phyloP scores from a whole-genome alignment of 2,329 filamentous ascomycete species.

The Ascosphaera apis region DNA sequence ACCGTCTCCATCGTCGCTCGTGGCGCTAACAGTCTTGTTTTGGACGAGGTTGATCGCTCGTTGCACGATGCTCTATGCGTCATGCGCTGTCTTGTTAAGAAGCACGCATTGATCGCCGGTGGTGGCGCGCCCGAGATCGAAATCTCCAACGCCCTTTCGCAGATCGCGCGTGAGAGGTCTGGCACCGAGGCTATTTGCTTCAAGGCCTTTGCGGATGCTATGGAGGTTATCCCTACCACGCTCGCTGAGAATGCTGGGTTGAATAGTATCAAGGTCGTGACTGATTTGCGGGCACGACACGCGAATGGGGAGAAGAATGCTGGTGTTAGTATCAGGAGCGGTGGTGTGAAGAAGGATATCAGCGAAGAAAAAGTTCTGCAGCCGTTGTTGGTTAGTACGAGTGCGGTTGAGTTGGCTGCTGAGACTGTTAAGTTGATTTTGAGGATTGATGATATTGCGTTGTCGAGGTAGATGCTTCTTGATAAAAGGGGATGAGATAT shows the following conservation, averaged over 20 bases:
- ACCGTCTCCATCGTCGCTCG: constrained; percentile 89
- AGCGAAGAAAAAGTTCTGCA: constrained; percentile 92
- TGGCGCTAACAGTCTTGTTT: constrained; percentile 78
- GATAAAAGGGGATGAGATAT: constrained; percentile 7
- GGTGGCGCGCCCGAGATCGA: constrained; percentile 94
- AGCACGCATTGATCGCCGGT: constrained; percentile 95
- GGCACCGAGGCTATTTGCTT: constrained; percentile 96
- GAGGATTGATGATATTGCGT: constrained; percentile 43
- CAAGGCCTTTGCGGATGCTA: constrained; percentile 94
- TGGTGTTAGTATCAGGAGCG: constrained; percentile 93
- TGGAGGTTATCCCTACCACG: constrained; percentile 92
- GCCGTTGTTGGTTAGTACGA: constrained; percentile 87
- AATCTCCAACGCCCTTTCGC: constrained; percentile 66
- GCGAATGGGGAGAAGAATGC: constrained; percentile 89
- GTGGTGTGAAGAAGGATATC: constrained; percentile 92
- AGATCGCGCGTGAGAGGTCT: constrained; percentile 57
- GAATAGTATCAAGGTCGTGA: constrained; percentile 98
- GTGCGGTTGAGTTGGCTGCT: constrained; percentile 84
- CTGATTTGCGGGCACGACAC: constrained; percentile 80
- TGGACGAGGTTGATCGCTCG: constrained; percentile 91
- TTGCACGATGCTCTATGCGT: constrained; percentile 96
- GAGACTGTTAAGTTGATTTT: constrained; percentile 96
- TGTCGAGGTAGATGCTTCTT: constrained; percentile 19
- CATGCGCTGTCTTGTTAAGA: constrained; percentile 93
- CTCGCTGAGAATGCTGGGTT: constrained; percentile 91